phyloP scores from a whole-genome alignment of 106 monocot species.

The Dendrobium nobile region DNA sequence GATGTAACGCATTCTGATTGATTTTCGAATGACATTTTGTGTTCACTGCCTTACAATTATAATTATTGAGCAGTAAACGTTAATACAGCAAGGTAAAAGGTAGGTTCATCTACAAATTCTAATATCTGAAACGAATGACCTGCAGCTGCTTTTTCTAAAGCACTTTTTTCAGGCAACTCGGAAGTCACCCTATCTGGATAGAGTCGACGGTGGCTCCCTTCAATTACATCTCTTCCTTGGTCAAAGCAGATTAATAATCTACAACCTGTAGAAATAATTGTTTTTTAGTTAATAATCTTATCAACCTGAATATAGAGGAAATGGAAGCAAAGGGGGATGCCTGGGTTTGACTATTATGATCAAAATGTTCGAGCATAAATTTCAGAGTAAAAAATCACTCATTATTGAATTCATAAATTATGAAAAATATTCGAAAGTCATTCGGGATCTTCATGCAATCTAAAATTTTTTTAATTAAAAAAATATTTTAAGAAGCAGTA shows the following conservation, averaged over 20 bases:
- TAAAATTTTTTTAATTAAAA: too few relatives aligned
- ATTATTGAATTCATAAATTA: too few relatives aligned
- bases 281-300: neutral
- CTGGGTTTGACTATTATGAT: too few relatives aligned
- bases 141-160: constrained; percentile 52
- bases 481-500: too few relatives aligned
- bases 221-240: constrained; percentile 57
- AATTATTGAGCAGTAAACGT: constrained; percentile 8
- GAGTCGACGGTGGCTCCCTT: constrained; percentile 38
- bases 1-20: too few relatives aligned
- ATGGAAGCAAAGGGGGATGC: too few relatives aligned
- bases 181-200: constrained; percentile 55
- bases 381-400: too few relatives aligned
- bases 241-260: constrained; percentile 73
- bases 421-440: too few relatives aligned
- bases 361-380: too few relatives aligned
- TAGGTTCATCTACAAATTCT: constrained; percentile 63
- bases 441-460: too few relatives aligned
- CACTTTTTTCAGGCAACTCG: constrained; percentile 42
- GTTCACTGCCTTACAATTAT: neutral
- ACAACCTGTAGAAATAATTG: constrained; percentile 35
- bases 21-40: too few relatives aligned
- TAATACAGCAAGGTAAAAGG: constrained; percentile 67
- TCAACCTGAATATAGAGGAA: too few relatives aligned
- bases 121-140: constrained; percentile 38